Percentiles rank a stretch among this genome's conserved stretches.
phyloP scores from a whole-genome alignment of 2,329 filamentous ascomycete species.

The Sclerotinia subarctica region DNA sequence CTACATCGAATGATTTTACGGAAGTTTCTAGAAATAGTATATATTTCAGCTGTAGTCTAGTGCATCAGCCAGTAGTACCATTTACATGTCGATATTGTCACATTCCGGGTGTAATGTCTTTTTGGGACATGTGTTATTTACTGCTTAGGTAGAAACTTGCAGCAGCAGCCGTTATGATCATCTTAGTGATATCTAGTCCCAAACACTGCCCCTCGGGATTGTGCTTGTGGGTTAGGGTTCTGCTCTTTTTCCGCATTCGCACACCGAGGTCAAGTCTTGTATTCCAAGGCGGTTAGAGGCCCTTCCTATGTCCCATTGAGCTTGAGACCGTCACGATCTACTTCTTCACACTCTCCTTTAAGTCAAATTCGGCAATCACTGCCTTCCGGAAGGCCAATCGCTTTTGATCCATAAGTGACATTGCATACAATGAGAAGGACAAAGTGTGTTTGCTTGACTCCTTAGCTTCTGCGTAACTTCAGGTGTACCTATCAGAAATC shows the following conservation, averaged over 20 bases:
- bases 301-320: background rate
- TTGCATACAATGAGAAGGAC: constrained; percentile 2
- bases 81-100: background rate
- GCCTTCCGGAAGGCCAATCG: constrained; percentile 4
- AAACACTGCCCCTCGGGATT: background rate
- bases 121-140: background rate
- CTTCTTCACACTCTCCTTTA: background rate
- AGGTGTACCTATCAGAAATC: background rate
- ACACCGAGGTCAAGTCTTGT: constrained; percentile 8
- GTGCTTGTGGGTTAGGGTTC: constrained; percentile 3
- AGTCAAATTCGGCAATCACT: background rate
- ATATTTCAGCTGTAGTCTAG: background rate
- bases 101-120: background rate
- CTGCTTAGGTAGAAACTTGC: background rate
- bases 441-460: constrained; percentile 8
- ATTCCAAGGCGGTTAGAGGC: background rate
- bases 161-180: constrained; percentile 1
- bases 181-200: background rate
- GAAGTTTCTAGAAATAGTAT: constrained; percentile 10
- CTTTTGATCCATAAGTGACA: background rate
- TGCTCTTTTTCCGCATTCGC: constrained; percentile 10
- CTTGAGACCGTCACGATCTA: background rate
- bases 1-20: constrained; percentile 6
- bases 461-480: background rate
- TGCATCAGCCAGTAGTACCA: constrained; percentile 9